A percentile compares a stretch with the other conserved stretches of the same genome.
Evolutionary conservation across 129 eudicot species (phyloP).

Genomic region (Tagetes erecta): DNA sequence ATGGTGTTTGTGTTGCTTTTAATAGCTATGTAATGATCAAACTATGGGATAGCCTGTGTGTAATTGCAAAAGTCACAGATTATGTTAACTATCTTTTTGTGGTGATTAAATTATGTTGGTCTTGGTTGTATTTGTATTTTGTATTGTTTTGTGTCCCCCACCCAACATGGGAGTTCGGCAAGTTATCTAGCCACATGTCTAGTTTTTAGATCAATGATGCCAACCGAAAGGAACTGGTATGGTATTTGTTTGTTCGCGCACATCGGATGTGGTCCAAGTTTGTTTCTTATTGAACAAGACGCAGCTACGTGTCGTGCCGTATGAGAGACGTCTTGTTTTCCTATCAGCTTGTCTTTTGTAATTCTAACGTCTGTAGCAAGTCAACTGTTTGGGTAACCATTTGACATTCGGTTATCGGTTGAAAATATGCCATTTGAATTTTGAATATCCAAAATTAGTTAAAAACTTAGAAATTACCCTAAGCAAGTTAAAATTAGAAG

Average conservation of each 20-base stretch:
- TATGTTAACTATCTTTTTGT: slow-evolving; percentile 14
- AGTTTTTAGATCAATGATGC: background rate
- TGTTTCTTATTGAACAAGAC: slow-evolving; percentile 4
- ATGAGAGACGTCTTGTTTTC: too few relatives aligned
- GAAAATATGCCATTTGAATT: too few relatives aligned
- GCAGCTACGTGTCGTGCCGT: background rate
- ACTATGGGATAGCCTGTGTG: slow-evolving; percentile 24
- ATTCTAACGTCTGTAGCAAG: too few relatives aligned
- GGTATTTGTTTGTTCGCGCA: slow-evolving; percentile 20
- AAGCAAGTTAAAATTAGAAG: too few relatives aligned
- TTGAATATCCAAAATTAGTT: too few relatives aligned
- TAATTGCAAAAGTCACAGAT: slow-evolving; percentile 15
- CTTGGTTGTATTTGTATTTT: slow-evolving; percentile 10
- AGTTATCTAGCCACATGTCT: slow-evolving; percentile 32
- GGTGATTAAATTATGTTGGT: background rate
- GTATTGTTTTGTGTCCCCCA: background rate
- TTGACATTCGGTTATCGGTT: too few relatives aligned
- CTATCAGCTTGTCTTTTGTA: too few relatives aligned
- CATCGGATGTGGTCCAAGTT: slow-evolving; percentile 19
- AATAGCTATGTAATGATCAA: slow-evolving; percentile 25
- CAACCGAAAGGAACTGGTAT: slow-evolving; percentile 27
- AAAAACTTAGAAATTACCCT: too few relatives aligned
- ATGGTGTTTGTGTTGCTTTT: slow-evolving; percentile 28
- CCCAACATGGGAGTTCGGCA: slow-evolving; percentile 28
- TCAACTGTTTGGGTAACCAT: background rate